phyloP scores from a whole-genome alignment of 148 eudicot species.

The Rhododendron henanense region DNA sequence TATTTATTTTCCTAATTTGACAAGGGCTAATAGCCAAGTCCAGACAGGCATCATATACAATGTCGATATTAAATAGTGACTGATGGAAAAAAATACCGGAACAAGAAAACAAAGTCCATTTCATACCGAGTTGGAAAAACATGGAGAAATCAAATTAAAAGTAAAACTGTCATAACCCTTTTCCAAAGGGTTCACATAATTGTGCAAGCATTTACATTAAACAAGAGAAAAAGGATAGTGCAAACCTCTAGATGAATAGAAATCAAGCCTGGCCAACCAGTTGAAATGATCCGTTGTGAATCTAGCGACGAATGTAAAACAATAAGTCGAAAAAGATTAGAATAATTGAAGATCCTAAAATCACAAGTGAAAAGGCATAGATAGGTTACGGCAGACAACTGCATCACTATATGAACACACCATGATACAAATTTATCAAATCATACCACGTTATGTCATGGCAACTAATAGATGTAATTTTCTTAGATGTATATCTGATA shows the following conservation, averaged over 20 bases:
- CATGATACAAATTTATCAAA: background rate
- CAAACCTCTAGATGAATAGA: conserved; percentile 78
- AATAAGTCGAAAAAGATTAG: conserved; percentile 1
- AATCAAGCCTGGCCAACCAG: conserved; percentile 85
- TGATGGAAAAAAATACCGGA: background rate
- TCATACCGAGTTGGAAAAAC: background rate
- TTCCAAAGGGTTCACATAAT: background rate
- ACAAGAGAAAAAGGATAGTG: conserved; percentile 11
- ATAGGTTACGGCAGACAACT: background rate
- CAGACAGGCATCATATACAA: background rate
- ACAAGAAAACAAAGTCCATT: background rate
- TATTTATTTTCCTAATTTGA: background rate
- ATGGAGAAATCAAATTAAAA: background rate
- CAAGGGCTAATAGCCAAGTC: background rate
- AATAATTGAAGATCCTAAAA: background rate
- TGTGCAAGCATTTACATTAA: background rate
- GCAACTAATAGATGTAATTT: background rate
- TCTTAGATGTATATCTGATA: background rate
- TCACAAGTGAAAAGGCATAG: background rate
- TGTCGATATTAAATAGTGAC: background rate
- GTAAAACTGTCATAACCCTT: background rate
- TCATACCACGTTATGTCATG: background rate
- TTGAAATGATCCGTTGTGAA: conserved; percentile 69
- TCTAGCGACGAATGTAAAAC: conserved; percentile 29
- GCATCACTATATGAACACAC: background rate